These are phyloP conservation scores for Leccinum subrobustum DNA, from an alignment of 1,284 basidiomycete species.

Conservation along the genomic window DNA sequence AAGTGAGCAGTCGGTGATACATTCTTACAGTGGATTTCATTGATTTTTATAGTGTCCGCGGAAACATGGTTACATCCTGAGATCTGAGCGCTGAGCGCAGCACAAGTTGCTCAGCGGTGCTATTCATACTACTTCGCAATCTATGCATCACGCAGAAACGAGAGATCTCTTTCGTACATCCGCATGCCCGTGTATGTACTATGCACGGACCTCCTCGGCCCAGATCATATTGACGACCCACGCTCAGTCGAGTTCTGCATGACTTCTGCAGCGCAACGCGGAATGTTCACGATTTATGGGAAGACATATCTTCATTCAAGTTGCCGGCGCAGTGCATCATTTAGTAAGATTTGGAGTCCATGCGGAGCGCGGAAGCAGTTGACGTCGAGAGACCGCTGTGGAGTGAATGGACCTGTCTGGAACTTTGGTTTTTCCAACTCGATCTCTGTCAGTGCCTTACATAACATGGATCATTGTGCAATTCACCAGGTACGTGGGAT, in stretches of 20 bases:
- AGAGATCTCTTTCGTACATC: not conserved
- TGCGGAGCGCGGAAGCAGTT: not conserved
- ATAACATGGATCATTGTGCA: not conserved
- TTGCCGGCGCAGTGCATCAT: not conserved
- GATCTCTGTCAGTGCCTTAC: not conserved
- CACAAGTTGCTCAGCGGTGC: not conserved
- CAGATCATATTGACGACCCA: not conserved
- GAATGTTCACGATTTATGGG: conserved; percentile 2
- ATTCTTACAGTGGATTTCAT: not conserved
- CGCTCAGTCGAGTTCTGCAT: not conserved
- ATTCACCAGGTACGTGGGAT: not conserved
- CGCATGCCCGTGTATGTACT: not conserved
- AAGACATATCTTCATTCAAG: not conserved
- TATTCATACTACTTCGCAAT: not conserved
- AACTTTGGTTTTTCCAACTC: not conserved
- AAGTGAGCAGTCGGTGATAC: not conserved
- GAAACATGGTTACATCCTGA: not conserved
- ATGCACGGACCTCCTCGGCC: not conserved
- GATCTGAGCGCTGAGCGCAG: not conserved
- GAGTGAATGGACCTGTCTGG: not conserved
- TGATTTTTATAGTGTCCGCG: not conserved
- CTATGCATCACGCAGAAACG: not conserved
- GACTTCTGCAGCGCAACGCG: not conserved
- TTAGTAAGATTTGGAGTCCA: not conserved
- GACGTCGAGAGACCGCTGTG: not conserved